Conservation (phyloP, 73 alveolate genomes). For the Paramecium sonneborni region DNA sequence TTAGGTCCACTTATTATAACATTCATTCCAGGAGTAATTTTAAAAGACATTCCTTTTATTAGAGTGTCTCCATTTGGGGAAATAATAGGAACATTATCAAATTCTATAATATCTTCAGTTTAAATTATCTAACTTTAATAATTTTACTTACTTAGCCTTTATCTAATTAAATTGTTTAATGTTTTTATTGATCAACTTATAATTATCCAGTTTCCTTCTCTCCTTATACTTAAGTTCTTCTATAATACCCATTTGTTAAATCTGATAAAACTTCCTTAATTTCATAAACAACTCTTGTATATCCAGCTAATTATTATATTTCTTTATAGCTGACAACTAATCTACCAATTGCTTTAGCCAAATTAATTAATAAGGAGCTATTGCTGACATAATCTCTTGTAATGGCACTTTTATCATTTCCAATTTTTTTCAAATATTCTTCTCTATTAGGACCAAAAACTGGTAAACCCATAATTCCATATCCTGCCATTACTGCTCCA, state of each 20-base stretch:
- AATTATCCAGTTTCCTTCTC: constrained; percentile 19
- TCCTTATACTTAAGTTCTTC: constrained; percentile 40
- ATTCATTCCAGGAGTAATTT: constrained; percentile 86
- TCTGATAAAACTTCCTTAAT: constrained; percentile 86
- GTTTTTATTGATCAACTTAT: neutral
- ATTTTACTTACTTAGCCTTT: neutral
- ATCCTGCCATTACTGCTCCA: constrained; percentile 95
- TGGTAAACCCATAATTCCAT: constrained; percentile 91
- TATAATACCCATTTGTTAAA: constrained; percentile 62
- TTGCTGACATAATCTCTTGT: constrained; percentile 93
- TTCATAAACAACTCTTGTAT: constrained; percentile 85
- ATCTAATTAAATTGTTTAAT: constrained; percentile 37
- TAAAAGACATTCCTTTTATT: constrained; percentile 76
- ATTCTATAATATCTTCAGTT: constrained; percentile 69
- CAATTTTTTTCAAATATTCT: constrained; percentile 72
- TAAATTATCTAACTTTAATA: neutral
- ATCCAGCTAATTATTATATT: constrained; percentile 90
- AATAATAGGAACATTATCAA: constrained; percentile 87
- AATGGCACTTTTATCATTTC: constrained; percentile 65
- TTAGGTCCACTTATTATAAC: constrained; percentile 94
- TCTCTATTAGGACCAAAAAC: constrained; percentile 89
- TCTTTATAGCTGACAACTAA: constrained; percentile 91
- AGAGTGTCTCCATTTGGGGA: constrained; percentile 93
- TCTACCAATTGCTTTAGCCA: constrained; percentile 95
- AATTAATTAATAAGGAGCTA: constrained; percentile 85